These are phyloP conservation scores for Candida takata DNA, from an alignment of 805 yeast genomes.

Conservation along the genomic window DNA sequence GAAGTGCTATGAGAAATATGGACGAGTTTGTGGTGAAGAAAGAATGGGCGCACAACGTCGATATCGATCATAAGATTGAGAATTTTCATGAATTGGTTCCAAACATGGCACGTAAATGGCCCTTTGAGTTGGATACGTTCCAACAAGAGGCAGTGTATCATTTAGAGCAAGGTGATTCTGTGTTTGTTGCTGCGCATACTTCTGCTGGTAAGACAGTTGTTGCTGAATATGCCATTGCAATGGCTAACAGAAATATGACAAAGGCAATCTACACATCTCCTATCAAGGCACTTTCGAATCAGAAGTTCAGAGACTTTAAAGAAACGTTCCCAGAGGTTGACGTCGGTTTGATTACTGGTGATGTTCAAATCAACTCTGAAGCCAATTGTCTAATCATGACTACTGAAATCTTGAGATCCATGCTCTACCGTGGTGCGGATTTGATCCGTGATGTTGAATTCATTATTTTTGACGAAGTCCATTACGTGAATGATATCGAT, in stretches of 20 bases:
- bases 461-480: conserved; percentile 96
- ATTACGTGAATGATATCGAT: conserved; percentile 92
- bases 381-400: conserved; percentile 97
- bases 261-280: conserved; percentile 96
- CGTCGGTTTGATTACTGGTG: conserved; percentile 94
- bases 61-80: conserved; percentile 71
- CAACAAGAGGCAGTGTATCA: conserved; percentile 97
- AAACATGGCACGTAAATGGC: conserved; percentile 89
- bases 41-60: conserved; percentile 95
- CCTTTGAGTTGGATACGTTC: conserved; percentile 88
- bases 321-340: conserved; percentile 74
- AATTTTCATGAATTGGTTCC: conserved; percentile 88
- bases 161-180: conserved; percentile 96
- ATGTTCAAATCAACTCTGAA: conserved; percentile 94
- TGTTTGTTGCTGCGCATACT: conserved; percentile 97
- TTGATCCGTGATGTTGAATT: conserved; percentile 94
- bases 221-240: conserved; percentile 96
- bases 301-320: conserved; percentile 82
- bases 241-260: conserved; percentile 94
- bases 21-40: conserved; percentile 28
- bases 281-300: conserved; percentile 84
- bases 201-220: conserved; percentile 99
- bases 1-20: conserved; percentile 19
- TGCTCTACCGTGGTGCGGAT: conserved; percentile 96
- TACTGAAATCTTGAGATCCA: conserved; percentile 89